phyloP scores from a whole-genome alignment of 1,139 yeast species.

The Taiozyma sp. region DNA sequence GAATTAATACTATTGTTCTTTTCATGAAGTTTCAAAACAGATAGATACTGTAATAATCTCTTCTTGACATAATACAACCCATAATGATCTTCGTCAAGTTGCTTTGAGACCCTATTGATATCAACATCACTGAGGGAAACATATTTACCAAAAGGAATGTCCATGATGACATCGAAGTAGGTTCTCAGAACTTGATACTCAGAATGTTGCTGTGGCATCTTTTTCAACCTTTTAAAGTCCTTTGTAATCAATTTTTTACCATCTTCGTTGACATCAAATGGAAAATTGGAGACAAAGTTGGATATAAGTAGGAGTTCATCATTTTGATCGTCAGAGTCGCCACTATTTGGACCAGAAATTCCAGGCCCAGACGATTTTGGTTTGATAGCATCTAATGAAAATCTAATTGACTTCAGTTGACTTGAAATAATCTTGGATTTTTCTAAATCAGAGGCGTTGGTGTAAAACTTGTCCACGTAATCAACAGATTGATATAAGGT shows the following conservation, averaged over 20 bases:
- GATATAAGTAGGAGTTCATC: slow-evolving; percentile 42
- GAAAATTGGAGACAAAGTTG: slow-evolving; percentile 41
- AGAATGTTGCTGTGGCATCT: slow-evolving; percentile 55
- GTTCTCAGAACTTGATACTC: slow-evolving; percentile 65
- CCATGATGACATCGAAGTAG: slow-evolving; percentile 62
- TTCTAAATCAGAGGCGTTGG: slow-evolving; percentile 49
- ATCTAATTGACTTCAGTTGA: slow-evolving; percentile 54
- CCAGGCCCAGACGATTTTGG: slow-evolving; percentile 7
- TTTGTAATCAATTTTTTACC: slow-evolving; percentile 51
- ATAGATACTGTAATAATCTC: slow-evolving; percentile 75
- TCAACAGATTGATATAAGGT: slow-evolving; percentile 30
- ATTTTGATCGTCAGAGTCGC: slow-evolving; percentile 37
- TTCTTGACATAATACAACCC: slow-evolving; percentile 81
- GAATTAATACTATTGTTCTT: slow-evolving; percentile 1
- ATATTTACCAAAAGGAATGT: slow-evolving; percentile 55
- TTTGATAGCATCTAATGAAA: slow-evolving; percentile 50
- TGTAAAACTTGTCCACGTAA: slow-evolving; percentile 36
- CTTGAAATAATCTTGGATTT: slow-evolving; percentile 54
- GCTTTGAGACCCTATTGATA: slow-evolving; percentile 47
- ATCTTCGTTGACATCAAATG: slow-evolving; percentile 36
- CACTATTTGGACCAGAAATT: background rate
- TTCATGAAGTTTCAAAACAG: slow-evolving; percentile 62
- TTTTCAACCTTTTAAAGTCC: slow-evolving; percentile 53
- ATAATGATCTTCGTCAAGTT: slow-evolving; percentile 76
- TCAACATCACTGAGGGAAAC: slow-evolving; percentile 32